Percentiles rank a stretch among this genome's conserved stretches.
Evolutionary conservation across 495 filamentous ascomycete species (phyloP).

Genomic region (Penicillium bovifimosum): DNA sequence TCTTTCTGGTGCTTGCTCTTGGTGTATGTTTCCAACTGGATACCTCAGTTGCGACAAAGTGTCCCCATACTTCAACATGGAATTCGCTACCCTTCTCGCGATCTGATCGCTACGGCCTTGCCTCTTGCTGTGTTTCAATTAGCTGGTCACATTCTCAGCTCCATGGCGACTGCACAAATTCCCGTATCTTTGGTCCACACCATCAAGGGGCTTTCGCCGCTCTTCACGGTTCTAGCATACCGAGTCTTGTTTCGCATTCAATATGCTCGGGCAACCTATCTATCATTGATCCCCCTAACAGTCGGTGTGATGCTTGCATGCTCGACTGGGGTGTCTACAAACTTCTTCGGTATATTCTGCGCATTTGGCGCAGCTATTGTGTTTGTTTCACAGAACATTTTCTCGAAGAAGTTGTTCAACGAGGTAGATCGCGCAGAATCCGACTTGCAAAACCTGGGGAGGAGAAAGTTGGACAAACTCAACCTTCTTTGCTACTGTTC

Average conservation of each 20-base stretch:
- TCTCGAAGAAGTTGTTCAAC: conserved; percentile 98
- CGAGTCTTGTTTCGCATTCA: conserved; percentile 79
- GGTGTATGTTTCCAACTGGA: conserved; percentile 63
- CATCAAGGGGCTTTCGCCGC: conserved; percentile 96
- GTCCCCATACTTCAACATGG: conserved; percentile 78
- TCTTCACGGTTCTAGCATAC: conserved; percentile 94
- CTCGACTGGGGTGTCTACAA: conserved; percentile 79
- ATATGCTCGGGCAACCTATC: conserved; percentile 83
- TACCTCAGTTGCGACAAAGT: conserved; percentile 58
- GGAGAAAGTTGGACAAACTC: conserved; percentile 86
- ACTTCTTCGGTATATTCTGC: conserved; percentile 80
- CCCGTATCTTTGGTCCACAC: conserved; percentile 97
- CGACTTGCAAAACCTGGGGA: conserved; percentile 50
- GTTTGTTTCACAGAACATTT: conserved; percentile 98
- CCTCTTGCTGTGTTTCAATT: conserved; percentile 92
- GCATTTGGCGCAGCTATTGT: conserved; percentile 84
- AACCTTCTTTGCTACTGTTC: conserved; percentile 97
- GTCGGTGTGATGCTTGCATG: conserved; percentile 93
- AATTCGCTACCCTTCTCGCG: conserved; percentile 73
- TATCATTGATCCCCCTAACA: conserved; percentile 88
- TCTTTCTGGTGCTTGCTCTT: conserved; percentile 79
- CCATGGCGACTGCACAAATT: conserved; percentile 88
- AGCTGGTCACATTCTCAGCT: conserved; percentile 85
- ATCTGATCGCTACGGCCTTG: conserved; percentile 80
- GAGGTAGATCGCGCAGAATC: conserved; percentile 78